Evolutionary conservation across 306 rosid species (phyloP), one percentile per base, ranked within the genome.

Genomic region (Trifolium pratense): DNA sequence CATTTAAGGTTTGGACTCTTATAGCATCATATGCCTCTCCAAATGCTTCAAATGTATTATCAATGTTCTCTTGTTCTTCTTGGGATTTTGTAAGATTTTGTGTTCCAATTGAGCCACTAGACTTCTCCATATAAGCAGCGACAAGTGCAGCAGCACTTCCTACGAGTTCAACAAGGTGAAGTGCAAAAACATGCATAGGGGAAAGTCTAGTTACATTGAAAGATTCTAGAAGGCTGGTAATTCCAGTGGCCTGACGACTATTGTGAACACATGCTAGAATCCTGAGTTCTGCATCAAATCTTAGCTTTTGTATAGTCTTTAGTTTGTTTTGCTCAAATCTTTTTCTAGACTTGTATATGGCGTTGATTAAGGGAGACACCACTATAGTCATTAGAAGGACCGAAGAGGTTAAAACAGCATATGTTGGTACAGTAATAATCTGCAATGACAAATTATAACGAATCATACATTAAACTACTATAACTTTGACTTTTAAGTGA

Each of bases 251-350:
- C 0, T 81, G 80, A 21, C 69, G 71, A 20, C 49, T 11, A 36
- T 70, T 75, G 15, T 85, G 84, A 61, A 81, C 66, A 51, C 88
- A 85, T n/a, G 86, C 77, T 2, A 81, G 20, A 43, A 85, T 46
- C 36, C 88, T 59, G 5, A 85, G 80, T 40, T 81, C 88, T 9
- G 75, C 66, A 65, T 81, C 82, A 1, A 49, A 4, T 26, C 77
- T 76, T 56, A 71, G 67, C 63, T 70, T 85, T 6, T 81, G 82
- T 36, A 81, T 32, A 0, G 84, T 75, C 52, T 72, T 75, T 15
- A 75, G 67, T n/a, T 73, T 79, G 66, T 68, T 79, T 0, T 71
- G 74, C 48, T 72, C 60, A 5, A 65, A 79, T 17, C 75, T 37
- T 53, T 75, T 79, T 29, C 72, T 78, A 18, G 84, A 82, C 29